phyloP scores from a whole-genome alignment of 805 yeast species.

The Candida lessepsii region DNA sequence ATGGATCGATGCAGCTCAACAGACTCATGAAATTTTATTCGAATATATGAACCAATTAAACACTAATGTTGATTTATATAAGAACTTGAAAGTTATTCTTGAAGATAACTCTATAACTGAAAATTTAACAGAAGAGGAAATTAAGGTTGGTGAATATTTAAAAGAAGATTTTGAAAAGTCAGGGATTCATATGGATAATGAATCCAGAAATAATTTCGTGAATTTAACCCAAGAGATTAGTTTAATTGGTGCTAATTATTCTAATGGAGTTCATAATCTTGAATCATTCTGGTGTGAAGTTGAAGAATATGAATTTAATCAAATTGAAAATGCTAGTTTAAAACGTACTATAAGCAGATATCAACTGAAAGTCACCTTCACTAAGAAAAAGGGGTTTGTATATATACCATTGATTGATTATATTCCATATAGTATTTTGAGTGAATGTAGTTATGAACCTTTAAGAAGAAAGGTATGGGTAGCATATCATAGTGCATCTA shows the following conservation, averaged over 20 bases:
- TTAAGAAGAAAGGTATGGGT: conserved; percentile 74
- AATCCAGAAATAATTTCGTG: conserved; percentile 67
- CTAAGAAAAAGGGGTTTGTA: conserved; percentile 9
- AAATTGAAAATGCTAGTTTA: conserved; percentile 21
- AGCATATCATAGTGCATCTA: conserved; percentile 63
- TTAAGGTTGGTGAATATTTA: conserved; percentile 76
- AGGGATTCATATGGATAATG: conserved; percentile 77
- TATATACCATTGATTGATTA: conserved; percentile 50
- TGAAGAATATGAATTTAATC: conserved; percentile 28
- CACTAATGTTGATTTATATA: conserved; percentile 72
- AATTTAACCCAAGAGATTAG: conserved; percentile 78
- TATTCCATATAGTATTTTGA: conserved; percentile 62
- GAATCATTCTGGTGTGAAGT: conserved; percentile 39
- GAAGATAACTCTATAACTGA: conserved; percentile 29
- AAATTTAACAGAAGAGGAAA: conserved; percentile 67
- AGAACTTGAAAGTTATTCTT: conserved; percentile 57
- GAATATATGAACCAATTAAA: conserved; percentile 92
- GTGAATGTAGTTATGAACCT: conserved; percentile 52
- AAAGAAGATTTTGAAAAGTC: conserved; percentile 85
- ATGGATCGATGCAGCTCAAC: conserved; percentile 79
- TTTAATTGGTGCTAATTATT: conserved; percentile 74
- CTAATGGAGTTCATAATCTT: conserved; percentile 43
- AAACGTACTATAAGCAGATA: conserved; percentile 25
- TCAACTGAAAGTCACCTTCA: conserved; percentile 25
- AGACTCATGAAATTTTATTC: conserved; percentile 82